A percentile compares a stretch with the other conserved stretches of the same genome.
Evolutionary conservation across 179 eudicot species (phyloP).

Genomic region (Heliamphora pulchella): DNA sequence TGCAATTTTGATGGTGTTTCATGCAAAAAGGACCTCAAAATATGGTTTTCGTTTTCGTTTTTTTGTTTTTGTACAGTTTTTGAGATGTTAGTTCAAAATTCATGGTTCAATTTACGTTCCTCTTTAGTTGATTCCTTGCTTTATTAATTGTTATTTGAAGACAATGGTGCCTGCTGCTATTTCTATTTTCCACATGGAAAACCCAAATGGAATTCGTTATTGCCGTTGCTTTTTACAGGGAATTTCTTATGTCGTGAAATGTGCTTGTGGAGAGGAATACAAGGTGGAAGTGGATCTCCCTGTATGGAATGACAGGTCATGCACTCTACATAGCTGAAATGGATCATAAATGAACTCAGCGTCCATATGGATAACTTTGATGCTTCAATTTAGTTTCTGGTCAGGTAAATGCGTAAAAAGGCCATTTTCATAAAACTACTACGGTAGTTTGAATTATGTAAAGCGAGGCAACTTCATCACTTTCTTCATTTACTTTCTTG

Average conservation of each 20-base stretch:
- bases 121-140: background rate
- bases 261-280: constrained; percentile 63
- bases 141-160: background rate
- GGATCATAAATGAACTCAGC: background rate
- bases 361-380: background rate
- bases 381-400: constrained; percentile 10
- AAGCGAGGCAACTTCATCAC: background rate
- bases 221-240: constrained; percentile 31
- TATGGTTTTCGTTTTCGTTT: too few species aligned
- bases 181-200: background rate
- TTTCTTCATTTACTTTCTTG: background rate
- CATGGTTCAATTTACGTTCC: too few species aligned
- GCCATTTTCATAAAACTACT: background rate
- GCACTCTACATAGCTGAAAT: background rate
- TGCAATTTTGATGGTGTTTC: too few species aligned
- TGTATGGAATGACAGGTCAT: constrained; percentile 11
- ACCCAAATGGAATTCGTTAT: background rate
- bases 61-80: too few species aligned
- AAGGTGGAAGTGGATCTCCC: constrained; percentile 33
- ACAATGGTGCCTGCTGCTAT: constrained; percentile 7
- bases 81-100: too few species aligned
- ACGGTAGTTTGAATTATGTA: background rate
- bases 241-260: constrained; percentile 43
- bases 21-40: too few species aligned
- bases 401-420: constrained; percentile 14